Evolutionary conservation across 306 rosid genomes (phyloP), one percentile per base, ranked within the genome.

Genomic region (Canavalia ensiformis): DNA sequence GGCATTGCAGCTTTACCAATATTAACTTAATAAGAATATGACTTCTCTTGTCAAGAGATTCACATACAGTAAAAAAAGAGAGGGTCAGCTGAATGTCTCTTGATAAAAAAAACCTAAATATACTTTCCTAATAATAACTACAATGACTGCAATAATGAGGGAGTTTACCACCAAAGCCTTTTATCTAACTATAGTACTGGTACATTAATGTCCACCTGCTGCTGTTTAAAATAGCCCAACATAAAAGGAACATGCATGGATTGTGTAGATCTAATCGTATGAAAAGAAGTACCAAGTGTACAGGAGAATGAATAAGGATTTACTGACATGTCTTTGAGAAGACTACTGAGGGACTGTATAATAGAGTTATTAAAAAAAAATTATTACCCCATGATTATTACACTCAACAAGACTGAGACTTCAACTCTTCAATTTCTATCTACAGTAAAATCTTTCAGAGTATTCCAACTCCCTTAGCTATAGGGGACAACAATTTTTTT

Each of bases 91-190:
- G 45, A 62, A 42, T 44, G 13, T 75, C 35, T 59, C 46, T 60
- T 58, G 72, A 70, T 35, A 37, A 68, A 70, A 73, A 47, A 65
- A 65, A 10, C 50, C 1, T 5, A 66, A 66, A 58, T 8, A 5
- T 39, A 58, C 42, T 68, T 76, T 67, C 49, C 9, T 9, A 13
- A 58, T 55, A 18, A 18, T 50, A 33, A 45, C 79, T 78, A 60
- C 12, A 68, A 72, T 50, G 84, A 45, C 88, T 60, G 88, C 88
- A 86, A 86, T 82, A 72, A 58, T 58, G 68, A 13, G 57, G 46
- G 42, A 11, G 68, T 58, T 72, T 29, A 63, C 47, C 42, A 18
- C 11, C 44, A 35, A 67, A 57, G 81, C 33, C 64, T 66, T 66
- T 47, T 65, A 58, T 59, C 46, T 50, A 67, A 72, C 80, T 47